These are phyloP conservation scores for Plenodomus tracheiphilus DNA, from an alignment of 2,329 filamentous ascomycete genomes.

Conservation along the genomic window DNA sequence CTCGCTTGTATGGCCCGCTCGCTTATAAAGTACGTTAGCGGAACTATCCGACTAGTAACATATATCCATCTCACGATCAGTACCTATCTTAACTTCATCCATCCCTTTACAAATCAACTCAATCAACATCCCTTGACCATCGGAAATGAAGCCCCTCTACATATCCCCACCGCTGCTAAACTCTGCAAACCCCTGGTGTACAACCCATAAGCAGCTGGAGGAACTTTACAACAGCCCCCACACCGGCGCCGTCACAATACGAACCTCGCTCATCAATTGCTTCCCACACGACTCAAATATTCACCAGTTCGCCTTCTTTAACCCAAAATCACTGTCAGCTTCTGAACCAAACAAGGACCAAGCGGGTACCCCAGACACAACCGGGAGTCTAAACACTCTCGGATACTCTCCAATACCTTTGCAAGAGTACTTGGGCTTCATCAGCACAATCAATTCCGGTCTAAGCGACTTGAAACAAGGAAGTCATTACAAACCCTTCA, in stretches of 20 bases:
- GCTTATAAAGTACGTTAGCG: too few species aligned
- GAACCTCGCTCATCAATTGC: slow-evolving; percentile 67
- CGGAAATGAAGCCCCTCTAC: slow-evolving; percentile 43
- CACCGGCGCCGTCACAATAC: slow-evolving; percentile 74
- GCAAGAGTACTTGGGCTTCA: slow-evolving; percentile 60
- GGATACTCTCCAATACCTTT: slow-evolving; percentile 72
- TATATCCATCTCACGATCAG: neutral
- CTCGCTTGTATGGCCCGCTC: too few species aligned
- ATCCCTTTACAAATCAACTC: too few species aligned
- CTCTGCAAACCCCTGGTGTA: slow-evolving; percentile 77
- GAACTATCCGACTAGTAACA: too few species aligned
- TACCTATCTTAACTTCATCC: neutral
- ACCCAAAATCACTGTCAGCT: slow-evolving; percentile 45
- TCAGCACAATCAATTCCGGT: slow-evolving; percentile 52
- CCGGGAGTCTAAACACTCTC: slow-evolving; percentile 64
- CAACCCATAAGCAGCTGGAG: slow-evolving; percentile 63
- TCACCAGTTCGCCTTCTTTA: slow-evolving; percentile 71
- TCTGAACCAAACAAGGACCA: slow-evolving; percentile 21
- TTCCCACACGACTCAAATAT: slow-evolving; percentile 64
- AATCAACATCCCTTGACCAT: slow-evolving; percentile 6
- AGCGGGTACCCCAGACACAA: slow-evolving; percentile 28
- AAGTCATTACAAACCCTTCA: slow-evolving; percentile 58
- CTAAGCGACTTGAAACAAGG: slow-evolving; percentile 7
- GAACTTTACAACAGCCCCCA: slow-evolving; percentile 62
- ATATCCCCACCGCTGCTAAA: slow-evolving; percentile 72